Conservation (phyloP, 2,329 filamentous ascomycete genomes). For the Onygena corvina region DNA sequence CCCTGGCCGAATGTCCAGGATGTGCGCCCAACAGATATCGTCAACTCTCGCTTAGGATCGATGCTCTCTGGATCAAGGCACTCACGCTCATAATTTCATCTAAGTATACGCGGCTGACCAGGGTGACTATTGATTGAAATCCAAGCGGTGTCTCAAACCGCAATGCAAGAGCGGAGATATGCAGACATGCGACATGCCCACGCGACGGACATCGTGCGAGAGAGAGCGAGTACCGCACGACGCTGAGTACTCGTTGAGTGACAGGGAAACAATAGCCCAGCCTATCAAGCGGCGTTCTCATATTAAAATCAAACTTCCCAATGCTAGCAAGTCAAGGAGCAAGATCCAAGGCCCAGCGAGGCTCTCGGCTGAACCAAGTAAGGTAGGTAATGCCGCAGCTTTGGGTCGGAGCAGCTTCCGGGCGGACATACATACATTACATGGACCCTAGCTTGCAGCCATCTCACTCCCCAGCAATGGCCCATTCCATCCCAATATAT, state of each 20-base stretch:
- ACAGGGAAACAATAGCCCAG: too few relatives aligned
- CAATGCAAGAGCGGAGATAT: neutral
- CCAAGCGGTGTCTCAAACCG: neutral
- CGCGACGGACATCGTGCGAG: too few relatives aligned
- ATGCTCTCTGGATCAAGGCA: neutral
- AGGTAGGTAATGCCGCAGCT: neutral
- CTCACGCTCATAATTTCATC: neutral
- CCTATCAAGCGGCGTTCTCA: too few relatives aligned
- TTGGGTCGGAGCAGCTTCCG: conserved; percentile 6
- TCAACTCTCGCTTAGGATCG: neutral
- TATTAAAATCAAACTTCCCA: too few relatives aligned
- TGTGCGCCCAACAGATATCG: neutral
- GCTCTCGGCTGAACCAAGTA: too few relatives aligned
- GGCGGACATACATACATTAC: too few relatives aligned
- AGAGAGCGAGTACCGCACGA: too few relatives aligned
- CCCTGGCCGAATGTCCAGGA: neutral
- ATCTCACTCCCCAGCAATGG: conserved; percentile 9
- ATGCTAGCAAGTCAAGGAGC: too few relatives aligned
- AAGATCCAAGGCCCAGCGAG: too few relatives aligned
- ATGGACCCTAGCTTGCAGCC: too few relatives aligned
- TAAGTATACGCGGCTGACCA: neutral
- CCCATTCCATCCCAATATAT: conserved; percentile 66
- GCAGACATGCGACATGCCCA: neutral
- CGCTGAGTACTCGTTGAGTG: too few relatives aligned
- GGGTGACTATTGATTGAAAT: neutral